phyloP scores from a whole-genome alignment of 2,329 filamentous ascomycete species.

The Pseudogymnoascus pannorum region DNA sequence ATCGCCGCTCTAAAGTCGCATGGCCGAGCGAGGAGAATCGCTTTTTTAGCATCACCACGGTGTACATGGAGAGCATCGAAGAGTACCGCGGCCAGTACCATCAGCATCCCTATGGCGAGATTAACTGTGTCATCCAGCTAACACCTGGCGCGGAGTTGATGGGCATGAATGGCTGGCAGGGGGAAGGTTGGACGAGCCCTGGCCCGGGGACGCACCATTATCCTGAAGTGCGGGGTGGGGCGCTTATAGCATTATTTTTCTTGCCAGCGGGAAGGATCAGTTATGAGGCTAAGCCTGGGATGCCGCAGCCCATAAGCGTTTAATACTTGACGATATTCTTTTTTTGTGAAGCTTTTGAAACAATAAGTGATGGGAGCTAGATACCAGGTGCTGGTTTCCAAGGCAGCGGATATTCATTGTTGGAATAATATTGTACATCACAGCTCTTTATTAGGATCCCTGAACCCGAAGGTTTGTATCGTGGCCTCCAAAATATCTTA shows the following conservation, averaged over 20 bases:
- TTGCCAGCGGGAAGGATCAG: slow-evolving; percentile 47
- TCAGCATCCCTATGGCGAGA: slow-evolving; percentile 46
- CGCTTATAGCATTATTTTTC: slow-evolving; percentile 47
- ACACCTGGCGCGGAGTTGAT: slow-evolving; percentile 43
- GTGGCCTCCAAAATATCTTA: no score
- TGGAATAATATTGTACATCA: no score
- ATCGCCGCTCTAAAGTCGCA: slow-evolving; percentile 40
- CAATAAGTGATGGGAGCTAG: no score
- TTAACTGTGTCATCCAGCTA: slow-evolving; percentile 47
- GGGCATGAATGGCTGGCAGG: slow-evolving; percentile 50
- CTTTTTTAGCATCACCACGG: slow-evolving; percentile 49
- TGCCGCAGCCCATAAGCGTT: slow-evolving; percentile 32
- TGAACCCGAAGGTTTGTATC: no score
- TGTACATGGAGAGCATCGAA: slow-evolving; percentile 46
- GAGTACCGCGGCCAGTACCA: slow-evolving; percentile 48
- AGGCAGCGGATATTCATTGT: no score
- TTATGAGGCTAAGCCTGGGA: slow-evolving; percentile 38
- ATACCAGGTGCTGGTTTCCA: no score
- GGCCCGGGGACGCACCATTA: slow-evolving; percentile 51
- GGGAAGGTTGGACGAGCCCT: slow-evolving; percentile 47
- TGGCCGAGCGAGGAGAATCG: slow-evolving; percentile 39
- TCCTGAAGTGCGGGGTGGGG: slow-evolving; percentile 43
- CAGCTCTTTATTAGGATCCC: no score
- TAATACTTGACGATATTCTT: slow-evolving; percentile 7
- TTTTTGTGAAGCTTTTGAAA: no score